Conservation (phyloP, 2,329 filamentous ascomycete genomes). For the Penicillium digitatum region DNA sequence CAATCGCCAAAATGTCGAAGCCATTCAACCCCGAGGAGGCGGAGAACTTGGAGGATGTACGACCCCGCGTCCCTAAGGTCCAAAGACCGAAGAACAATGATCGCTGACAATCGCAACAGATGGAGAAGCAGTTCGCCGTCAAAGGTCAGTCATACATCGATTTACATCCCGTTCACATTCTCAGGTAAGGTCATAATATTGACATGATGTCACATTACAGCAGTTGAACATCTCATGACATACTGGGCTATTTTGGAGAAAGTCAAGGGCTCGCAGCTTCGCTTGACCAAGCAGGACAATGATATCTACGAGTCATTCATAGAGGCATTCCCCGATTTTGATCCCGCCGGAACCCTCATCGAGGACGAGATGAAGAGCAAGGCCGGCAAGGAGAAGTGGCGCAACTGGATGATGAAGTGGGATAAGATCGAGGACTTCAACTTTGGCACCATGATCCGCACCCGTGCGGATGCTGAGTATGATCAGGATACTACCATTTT, state of each 20-base stretch:
- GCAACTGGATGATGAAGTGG: constrained; percentile 89
- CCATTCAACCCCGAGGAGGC: constrained; percentile 58
- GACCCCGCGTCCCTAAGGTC: constrained; percentile 25
- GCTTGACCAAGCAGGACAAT: constrained; percentile 90
- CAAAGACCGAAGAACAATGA: not conserved
- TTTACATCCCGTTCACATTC: not conserved
- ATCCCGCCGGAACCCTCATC: constrained; percentile 72
- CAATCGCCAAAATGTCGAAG: constrained; percentile 35
- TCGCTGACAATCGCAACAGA: constrained; percentile 52
- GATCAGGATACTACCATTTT: constrained; percentile 88
- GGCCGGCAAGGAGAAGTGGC: constrained; percentile 87
- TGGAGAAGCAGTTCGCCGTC: constrained; percentile 98
- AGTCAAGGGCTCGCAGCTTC: constrained; percentile 79
- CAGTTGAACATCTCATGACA: constrained; percentile 91
- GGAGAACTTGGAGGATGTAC: constrained; percentile 66
- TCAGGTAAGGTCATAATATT: not conserved
- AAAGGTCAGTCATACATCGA: constrained; percentile 59
- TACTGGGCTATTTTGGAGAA: constrained; percentile 96
- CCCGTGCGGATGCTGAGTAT: constrained; percentile 76
- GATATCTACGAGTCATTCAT: constrained; percentile 89
- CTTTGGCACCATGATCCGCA: constrained; percentile 89
- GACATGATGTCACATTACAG: constrained; percentile 35
- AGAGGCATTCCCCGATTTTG: constrained; percentile 86
- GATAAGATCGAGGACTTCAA: constrained; percentile 96
- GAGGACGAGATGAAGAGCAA: constrained; percentile 99